Base-by-base conservation (phyloP, 1,284 basidiomycete species). In the Stereum hirsutum region DNA sequence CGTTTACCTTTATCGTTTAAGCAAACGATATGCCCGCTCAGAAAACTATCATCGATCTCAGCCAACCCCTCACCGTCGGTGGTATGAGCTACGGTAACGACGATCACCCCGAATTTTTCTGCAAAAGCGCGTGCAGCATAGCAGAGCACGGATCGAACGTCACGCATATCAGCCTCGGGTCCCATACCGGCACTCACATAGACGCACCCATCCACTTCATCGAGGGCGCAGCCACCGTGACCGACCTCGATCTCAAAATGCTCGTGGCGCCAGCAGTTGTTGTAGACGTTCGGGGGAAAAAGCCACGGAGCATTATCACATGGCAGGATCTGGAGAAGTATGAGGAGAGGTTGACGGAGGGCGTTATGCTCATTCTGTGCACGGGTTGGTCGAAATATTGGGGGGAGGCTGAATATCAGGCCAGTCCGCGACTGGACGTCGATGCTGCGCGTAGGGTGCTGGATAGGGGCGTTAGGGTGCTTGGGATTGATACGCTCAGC, bases 111-210 rank as follows among this genome's bases (percentile, higher is more conserved):
- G 31, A 11, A n/a, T 57, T 53, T 47, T 39, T 35, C n/a, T 53
- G 46, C 24, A 41, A 48, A 24, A 50, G 34, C 15, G 46, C 46
- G 20, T 33, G 46, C 34, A 45, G 49, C 20, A 35, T 56, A 20
- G 44, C 41, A 10, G 39, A 40, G 20, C 43, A 53, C 45, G 55
- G 51, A 6, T 47, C 44, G 39, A 49, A 48, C 31, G 52, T 57
- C 27, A 44, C 46, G 35, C 39, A 36, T 2, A 39, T 57, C 26
- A 46, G 42, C 19, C 24, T 57, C 15, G 54, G 54, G n/a, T 54
- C 52, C 6, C 55, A 57, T 39, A 56, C 55, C 12, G 56, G 55
- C 39, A 57, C 55, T 12, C 56, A 57, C 44, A 37, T 57, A 34
- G 56, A 57, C 43, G 56, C 55, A 24, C 56, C 56, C 11, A 32